phyloP scores from a whole-genome alignment of 306 rosid species.

The Dryas drummondii region DNA sequence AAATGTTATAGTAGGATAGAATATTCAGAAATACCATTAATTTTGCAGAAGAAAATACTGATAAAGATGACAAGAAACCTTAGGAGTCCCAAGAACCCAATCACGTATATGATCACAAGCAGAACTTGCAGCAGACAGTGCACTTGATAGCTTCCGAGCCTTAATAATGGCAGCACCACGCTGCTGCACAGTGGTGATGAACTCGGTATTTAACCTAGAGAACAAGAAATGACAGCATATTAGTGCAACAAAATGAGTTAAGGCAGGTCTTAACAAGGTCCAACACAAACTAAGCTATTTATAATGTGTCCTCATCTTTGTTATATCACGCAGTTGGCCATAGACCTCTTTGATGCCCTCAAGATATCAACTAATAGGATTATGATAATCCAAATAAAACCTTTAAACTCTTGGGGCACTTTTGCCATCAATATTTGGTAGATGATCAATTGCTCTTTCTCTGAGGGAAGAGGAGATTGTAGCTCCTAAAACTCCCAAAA shows the following conservation, averaged over 20 bases:
- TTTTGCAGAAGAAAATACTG: constrained; percentile 12
- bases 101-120: constrained; percentile 76
- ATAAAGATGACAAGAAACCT: constrained; percentile 39
- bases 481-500: too few relatives aligned
- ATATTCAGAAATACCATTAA: neutral
- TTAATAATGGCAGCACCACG: constrained; percentile 62
- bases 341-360: too few relatives aligned
- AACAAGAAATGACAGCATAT: neutral
- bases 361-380: too few relatives aligned
- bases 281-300: too few relatives aligned
- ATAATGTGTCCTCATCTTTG: too few relatives aligned
- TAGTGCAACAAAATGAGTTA: neutral
- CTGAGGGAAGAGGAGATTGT: too few relatives aligned
- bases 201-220: constrained; percentile 65
- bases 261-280: too few relatives aligned
- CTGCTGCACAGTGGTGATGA: constrained; percentile 68
- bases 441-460: too few relatives aligned
- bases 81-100: constrained; percentile 70
- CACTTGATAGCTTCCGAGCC: constrained; percentile 63
- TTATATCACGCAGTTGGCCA: too few relatives aligned
- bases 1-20: neutral
- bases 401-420: too few relatives aligned
- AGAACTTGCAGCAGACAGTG: constrained; percentile 70
- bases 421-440: too few relatives aligned
- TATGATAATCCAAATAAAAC: too few relatives aligned